phyloP scores from a whole-genome alignment of 148 eudicot genomes.

The Chenopodium quinoa region DNA sequence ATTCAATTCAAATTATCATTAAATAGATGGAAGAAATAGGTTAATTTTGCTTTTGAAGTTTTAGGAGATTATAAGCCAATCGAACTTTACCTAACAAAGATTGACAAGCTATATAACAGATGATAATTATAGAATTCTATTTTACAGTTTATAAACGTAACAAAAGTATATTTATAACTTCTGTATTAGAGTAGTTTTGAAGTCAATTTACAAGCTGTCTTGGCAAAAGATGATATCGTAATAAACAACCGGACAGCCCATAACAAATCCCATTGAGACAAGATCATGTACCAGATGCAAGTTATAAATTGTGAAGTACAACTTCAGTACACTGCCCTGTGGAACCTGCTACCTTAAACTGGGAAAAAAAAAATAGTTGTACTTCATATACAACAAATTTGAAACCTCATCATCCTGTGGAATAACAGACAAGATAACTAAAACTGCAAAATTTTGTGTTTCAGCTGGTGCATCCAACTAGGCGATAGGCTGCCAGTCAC shows the following conservation, averaged over 20 bases:
- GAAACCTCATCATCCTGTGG: neutral
- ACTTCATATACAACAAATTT: constrained; percentile 2
- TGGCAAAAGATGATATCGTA: too few relatives aligned
- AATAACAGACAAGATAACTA: neutral
- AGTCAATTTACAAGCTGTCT: too few relatives aligned
- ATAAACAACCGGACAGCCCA: neutral
- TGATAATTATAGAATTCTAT: too few relatives aligned
- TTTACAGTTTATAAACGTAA: too few relatives aligned
- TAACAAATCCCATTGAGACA: neutral
- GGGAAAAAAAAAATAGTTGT: neutral
- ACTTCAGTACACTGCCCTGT: neutral
- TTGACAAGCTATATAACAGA: too few relatives aligned
- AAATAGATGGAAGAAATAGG: too few relatives aligned
- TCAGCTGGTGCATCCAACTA: constrained; percentile 37
- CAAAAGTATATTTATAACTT: too few relatives aligned
- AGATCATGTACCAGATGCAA: neutral
- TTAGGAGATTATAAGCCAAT: too few relatives aligned
- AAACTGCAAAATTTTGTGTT: constrained; percentile 22
- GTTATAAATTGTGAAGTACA: neutral
- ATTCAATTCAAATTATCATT: too few relatives aligned
- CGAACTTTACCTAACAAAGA: too few relatives aligned
- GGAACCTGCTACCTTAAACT: neutral
- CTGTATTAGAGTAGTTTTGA: too few relatives aligned
- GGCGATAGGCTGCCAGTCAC: constrained; percentile 19
- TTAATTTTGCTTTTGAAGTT: too few relatives aligned